Base-by-base conservation (phyloP, 108 stramenopile genomes). In the Cyclotella baltica region DNA sequence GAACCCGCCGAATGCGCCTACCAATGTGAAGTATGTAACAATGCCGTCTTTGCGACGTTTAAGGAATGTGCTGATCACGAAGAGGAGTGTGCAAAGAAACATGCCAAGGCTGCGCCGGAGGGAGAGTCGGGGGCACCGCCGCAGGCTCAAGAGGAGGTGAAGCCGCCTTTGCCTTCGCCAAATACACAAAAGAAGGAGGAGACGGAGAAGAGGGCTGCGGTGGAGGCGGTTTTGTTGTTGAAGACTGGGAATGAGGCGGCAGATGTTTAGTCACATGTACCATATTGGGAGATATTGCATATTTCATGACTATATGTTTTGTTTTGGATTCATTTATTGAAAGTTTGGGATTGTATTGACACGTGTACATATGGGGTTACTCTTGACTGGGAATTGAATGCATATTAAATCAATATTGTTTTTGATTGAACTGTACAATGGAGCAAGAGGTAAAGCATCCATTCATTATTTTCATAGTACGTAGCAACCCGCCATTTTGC, bases 1-100 rank as follows among this genome's bases (percentile, higher is more conserved):
- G 57, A 34, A 40, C 23, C 59, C 20, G 57, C 48, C 8, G 75
- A 76, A 47, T 76, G 53, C 37, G 75, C 75, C 1, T 76, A 51
- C 48, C 75, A 76, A 52, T 76, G 75, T 34, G 75, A 76, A 62
- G 67, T 76, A 18, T 76, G 75, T 46, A 46, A 34, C 13, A 51
- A 22, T 27, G 75, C 67, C 22, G 66, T 76, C 55, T 76, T 76
- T 62, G 37, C 75, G 0, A 76, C 40, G 0, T 76, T 67, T 31
- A 37, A 76, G 31, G 75, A 76, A 68, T 76, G 75, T 28, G 53
- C 65, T 31, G 56, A 68, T 23, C 75, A 76, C 37, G 75, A 76
- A 48, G 46, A 68, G 30, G 47, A 59, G 36, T 76, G 75, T 55
- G 62, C 62, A 19, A 73, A 73, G 51, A 73, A 37, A 40, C 40